Conservation (phyloP, 768 basidiomycete species). For the Peribolospora baueri region DNA sequence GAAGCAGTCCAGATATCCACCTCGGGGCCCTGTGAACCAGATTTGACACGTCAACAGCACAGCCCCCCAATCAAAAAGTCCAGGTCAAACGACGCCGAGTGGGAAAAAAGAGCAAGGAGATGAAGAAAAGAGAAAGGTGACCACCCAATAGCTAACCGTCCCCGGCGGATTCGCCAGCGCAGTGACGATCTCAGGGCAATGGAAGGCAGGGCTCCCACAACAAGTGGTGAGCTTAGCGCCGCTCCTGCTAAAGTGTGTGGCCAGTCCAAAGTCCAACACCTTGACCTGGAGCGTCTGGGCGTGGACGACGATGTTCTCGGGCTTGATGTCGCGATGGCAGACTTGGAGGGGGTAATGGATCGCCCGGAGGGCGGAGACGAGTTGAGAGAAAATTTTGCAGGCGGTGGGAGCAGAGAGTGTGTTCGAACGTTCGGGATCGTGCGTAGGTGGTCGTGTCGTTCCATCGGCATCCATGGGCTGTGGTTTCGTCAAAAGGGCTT, state of each 20-base stretch:
- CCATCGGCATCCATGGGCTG: conserved; percentile 8
- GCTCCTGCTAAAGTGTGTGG: conserved; percentile 21
- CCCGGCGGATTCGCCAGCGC: conserved; percentile 20
- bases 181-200: conserved; percentile 23
- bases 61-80: not conserved
- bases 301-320: conserved; percentile 16
- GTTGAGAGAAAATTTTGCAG: conserved; percentile 20
- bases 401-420: conserved; percentile 3
- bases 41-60: not conserved
- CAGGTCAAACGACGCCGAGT: not conserved
- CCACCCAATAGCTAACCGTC: conserved; percentile 20
- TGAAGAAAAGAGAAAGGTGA: not conserved
- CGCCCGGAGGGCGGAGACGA: conserved; percentile 19
- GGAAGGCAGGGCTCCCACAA: conserved; percentile 19
- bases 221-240: conserved; percentile 24
- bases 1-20: conserved; percentile 27
- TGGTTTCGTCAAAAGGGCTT: conserved; percentile 14
- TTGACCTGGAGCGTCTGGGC: conserved; percentile 19
- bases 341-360: conserved; percentile 17
- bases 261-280: conserved; percentile 24
- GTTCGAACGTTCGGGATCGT: not conserved
- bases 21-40: conserved; percentile 18
- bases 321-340: conserved; percentile 16
- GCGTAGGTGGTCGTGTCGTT: conserved; percentile 8
- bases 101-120: not conserved